phyloP scores from a whole-genome alignment of 768 basidiomycete species.

The Mycena haematopus region DNA sequence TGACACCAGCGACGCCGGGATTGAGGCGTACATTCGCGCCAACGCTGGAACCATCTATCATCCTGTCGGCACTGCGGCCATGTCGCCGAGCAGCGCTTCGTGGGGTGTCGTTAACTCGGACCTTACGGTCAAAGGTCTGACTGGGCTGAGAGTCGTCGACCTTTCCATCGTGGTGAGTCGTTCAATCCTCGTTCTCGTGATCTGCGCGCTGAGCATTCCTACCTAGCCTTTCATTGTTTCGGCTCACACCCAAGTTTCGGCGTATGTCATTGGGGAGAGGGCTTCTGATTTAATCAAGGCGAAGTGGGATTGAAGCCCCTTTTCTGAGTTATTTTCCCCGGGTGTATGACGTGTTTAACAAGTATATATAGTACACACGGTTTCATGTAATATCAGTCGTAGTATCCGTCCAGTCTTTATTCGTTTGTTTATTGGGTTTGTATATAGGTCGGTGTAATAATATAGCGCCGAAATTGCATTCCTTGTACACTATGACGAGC shows the following conservation, averaged over 20 bases:
- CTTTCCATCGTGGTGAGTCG: neutral
- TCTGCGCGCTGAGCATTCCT: neutral
- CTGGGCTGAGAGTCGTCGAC: neutral
- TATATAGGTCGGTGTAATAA: too few species aligned
- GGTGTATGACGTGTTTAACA: too few species aligned
- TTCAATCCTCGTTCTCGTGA: neutral
- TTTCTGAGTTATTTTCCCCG: too few species aligned
- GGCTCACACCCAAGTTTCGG: neutral
- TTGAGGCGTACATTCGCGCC: neutral
- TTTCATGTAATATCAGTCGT: too few species aligned
- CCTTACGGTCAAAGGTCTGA: constrained; percentile 4
- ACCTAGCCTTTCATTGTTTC: neutral
- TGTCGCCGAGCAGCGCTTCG: neutral
- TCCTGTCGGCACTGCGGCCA: neutral
- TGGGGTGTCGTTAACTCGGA: constrained; percentile 9
- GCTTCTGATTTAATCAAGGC: constrained; percentile 3
- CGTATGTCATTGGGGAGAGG: constrained; percentile 3
- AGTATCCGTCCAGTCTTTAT: too few species aligned
- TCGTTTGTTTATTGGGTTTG: too few species aligned
- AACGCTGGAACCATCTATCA: neutral
- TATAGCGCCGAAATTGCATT: too few species aligned
- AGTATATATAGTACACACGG: too few species aligned
- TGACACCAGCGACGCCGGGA: too few species aligned
- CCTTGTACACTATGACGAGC: too few species aligned
- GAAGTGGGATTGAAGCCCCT: too few species aligned